Evolutionary conservation across 352 stramenopile genomes (phyloP).

Genomic region (Globisporangium iwayamae): DNA sequence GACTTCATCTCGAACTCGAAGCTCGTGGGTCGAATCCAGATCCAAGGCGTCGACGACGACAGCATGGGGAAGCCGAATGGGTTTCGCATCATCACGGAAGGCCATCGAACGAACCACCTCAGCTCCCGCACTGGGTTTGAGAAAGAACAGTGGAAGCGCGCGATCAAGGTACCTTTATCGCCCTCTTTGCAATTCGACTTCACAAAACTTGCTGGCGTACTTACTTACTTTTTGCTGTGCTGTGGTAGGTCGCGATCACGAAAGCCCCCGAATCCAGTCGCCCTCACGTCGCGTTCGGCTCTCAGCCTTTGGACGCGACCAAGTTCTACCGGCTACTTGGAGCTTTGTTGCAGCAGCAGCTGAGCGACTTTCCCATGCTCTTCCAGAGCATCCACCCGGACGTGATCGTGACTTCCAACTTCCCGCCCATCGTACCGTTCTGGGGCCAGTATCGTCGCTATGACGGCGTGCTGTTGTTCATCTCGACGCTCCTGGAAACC

Average conservation of each 20-base stretch:
- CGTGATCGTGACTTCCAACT: slow-evolving; percentile 77
- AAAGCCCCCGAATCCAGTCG: slow-evolving; percentile 41
- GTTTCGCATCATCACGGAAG: slow-evolving; percentile 65
- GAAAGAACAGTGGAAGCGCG: slow-evolving; percentile 79
- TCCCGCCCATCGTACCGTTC: slow-evolving; percentile 83
- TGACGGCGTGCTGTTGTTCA: slow-evolving; percentile 73
- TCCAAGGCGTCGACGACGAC: slow-evolving; percentile 69
- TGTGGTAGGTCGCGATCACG: slow-evolving; percentile 48
- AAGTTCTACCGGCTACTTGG: slow-evolving; percentile 78
- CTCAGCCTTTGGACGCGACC: slow-evolving; percentile 56
- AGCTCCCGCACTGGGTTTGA: slow-evolving; percentile 76
- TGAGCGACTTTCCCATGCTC: slow-evolving; percentile 68
- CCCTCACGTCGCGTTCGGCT: slow-evolving; percentile 64
- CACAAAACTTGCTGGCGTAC: too few species aligned
- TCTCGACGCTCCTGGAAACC: slow-evolving; percentile 77
- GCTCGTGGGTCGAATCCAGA: slow-evolving; percentile 68
- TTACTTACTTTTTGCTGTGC: background rate
- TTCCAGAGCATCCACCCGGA: slow-evolving; percentile 80
- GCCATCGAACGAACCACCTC: slow-evolving; percentile 63
- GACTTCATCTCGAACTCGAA: slow-evolving; percentile 82
- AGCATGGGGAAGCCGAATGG: slow-evolving; percentile 58
- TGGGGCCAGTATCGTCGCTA: slow-evolving; percentile 84
- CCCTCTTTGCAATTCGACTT: too few species aligned
- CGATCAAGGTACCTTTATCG: slow-evolving; percentile 39
- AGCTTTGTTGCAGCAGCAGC: slow-evolving; percentile 58